phyloP scores from a whole-genome alignment of 2,329 filamentous ascomycete genomes.

The Exophiala dermatitidis region DNA sequence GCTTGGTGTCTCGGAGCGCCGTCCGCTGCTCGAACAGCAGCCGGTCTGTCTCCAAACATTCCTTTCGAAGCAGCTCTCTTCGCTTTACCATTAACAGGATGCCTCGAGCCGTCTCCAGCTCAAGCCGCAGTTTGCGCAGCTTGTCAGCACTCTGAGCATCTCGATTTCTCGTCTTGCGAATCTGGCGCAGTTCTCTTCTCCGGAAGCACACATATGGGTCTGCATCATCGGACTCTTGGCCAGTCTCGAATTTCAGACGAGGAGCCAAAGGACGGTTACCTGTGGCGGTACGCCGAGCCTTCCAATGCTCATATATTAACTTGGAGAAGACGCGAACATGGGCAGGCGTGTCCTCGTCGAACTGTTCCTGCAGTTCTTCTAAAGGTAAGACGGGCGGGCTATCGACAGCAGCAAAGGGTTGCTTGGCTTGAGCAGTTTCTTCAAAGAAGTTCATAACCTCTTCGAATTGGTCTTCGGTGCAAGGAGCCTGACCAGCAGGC shows the following conservation, averaged over 20 bases:
- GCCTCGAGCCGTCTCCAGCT: conserved; percentile 81
- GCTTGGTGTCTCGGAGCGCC: conserved; percentile 79
- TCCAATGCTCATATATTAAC: conserved; percentile 87
- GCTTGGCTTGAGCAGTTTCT: conserved; percentile 71
- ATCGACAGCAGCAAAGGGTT: conserved; percentile 84
- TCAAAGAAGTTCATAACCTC: conserved; percentile 93
- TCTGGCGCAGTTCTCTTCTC: conserved; percentile 85
- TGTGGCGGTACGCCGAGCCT: conserved; percentile 56
- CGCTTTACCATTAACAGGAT: conserved; percentile 70
- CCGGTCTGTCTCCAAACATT: conserved; percentile 67
- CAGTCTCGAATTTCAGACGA: conserved; percentile 73
- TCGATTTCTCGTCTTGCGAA: conserved; percentile 86
- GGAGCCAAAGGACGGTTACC: conserved; percentile 69
- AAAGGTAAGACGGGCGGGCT: conserved; percentile 71
- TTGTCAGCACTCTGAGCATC: conserved; percentile 94
- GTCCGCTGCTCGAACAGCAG: conserved; percentile 75
- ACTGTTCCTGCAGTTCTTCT: conserved; percentile 65
- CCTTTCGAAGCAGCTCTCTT: conserved; percentile 71
- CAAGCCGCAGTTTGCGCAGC: conserved; percentile 79
- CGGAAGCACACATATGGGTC: conserved; percentile 98
- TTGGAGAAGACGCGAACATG: conserved; percentile 57
- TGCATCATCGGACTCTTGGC: conserved; percentile 86
- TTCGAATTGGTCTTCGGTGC: conserved; percentile 88
- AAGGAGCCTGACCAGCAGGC: conserved; percentile 50
- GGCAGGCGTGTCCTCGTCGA: conserved; percentile 52